Conservation (phyloP, 2,329 filamentous ascomycete genomes). For the Botrytis sinoallii region DNA sequence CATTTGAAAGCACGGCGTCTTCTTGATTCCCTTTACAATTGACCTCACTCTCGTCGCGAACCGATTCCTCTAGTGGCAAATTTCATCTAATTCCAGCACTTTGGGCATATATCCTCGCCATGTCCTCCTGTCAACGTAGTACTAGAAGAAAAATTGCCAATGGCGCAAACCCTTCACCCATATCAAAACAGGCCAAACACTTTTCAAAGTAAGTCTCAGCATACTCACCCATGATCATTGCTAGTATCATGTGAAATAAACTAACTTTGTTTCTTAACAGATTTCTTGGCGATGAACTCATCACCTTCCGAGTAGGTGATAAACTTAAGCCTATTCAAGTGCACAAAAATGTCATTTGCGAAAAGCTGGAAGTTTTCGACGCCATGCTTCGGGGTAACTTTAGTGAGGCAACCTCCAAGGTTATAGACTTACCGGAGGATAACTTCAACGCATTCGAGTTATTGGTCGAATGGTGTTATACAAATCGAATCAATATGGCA, state of each 20-base stretch:
- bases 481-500: background rate
- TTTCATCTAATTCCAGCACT: too few species aligned
- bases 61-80: background rate
- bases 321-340: background rate
- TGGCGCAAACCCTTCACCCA: background rate
- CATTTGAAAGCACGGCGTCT: background rate
- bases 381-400: conserved; percentile 20
- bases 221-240: background rate
- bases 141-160: background rate
- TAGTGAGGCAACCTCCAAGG: conserved; percentile 14
- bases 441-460: conserved; percentile 17
- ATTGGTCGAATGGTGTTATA: conserved; percentile 9
- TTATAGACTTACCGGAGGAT: conserved; percentile 19
- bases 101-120: background rate
- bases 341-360: conserved; percentile 21
- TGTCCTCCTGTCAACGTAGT: background rate
- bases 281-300: background rate
- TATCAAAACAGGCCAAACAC: background rate
- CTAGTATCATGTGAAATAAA: background rate
- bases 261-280: background rate
- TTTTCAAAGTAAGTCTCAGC: conserved; percentile 5
- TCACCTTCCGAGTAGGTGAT: background rate
- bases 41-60: background rate
- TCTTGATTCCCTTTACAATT: background rate
- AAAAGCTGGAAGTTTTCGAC: conserved; percentile 18